Conservation (phyloP, 2,329 filamentous ascomycete species). For the Cladophialophora bantiana region DNA sequence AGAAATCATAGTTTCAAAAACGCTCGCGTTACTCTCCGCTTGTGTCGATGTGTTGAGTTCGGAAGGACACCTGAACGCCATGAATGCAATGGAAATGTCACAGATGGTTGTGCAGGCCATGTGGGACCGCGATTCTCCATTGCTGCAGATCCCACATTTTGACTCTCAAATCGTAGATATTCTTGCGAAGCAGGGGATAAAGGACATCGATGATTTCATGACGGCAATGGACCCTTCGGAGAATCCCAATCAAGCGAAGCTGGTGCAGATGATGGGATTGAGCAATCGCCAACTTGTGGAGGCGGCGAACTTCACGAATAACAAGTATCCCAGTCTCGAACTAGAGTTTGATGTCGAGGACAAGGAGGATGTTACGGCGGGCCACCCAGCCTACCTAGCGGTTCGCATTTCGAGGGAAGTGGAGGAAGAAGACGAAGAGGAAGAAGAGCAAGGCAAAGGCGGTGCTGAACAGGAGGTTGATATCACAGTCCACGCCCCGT, state of each 20-base stretch:
- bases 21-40: slow-evolving; percentile 86
- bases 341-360: slow-evolving; percentile 88
- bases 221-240: slow-evolving; percentile 97
- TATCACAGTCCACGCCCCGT: slow-evolving; percentile 88
- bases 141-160: slow-evolving; percentile 98
- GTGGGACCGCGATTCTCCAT: slow-evolving; percentile 96
- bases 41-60: slow-evolving; percentile 95
- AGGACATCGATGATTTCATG: slow-evolving; percentile 97
- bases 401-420: slow-evolving; percentile 77
- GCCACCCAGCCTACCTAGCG: slow-evolving; percentile 80
- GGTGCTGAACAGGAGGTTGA: slow-evolving; percentile 65
- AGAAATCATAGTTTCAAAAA: slow-evolving; percentile 82
- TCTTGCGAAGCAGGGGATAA: slow-evolving; percentile 65
- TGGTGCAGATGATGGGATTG: slow-evolving; percentile 77
- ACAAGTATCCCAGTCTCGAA: slow-evolving; percentile 94
- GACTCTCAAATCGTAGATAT: slow-evolving; percentile 72
- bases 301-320: slow-evolving; percentile 94
- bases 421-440: slow-evolving; percentile 47
- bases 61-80: slow-evolving; percentile 94
- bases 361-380: slow-evolving; percentile 77
- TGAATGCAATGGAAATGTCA: slow-evolving; percentile 98
- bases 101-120: slow-evolving; percentile 99
- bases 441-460: slow-evolving; percentile 46
- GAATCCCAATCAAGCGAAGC: slow-evolving; percentile 77
- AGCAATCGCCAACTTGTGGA: slow-evolving; percentile 82